Conservation (phyloP, 73 alveolate genomes). For the Paramecium biaurelia region DNA sequence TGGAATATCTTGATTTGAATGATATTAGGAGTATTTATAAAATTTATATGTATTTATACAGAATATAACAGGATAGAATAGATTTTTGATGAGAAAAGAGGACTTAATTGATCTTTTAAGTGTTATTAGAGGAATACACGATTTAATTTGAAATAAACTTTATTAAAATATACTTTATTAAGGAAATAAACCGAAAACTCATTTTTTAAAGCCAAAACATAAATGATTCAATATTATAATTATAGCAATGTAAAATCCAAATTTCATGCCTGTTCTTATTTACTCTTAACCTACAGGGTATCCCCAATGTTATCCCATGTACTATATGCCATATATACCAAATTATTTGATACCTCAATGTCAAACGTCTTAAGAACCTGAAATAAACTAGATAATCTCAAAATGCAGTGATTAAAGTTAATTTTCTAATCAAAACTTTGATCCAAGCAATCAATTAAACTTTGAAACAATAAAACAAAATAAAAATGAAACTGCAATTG, state of each 20-base stretch:
- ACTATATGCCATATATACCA: background rate
- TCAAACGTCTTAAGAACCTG: background rate
- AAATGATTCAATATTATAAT: background rate
- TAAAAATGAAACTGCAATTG: background rate
- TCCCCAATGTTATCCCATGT: constrained; percentile 6
- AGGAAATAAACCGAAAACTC: constrained; percentile 5
- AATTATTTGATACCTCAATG: background rate
- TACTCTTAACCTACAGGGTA: background rate
- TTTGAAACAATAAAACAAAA: background rate
- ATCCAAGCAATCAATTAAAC: background rate
- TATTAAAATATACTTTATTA: background rate
- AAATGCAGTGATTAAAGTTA: background rate
- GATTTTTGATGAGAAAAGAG: background rate
- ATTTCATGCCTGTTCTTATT: background rate
- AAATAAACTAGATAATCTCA: background rate
- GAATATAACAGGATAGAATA: background rate
- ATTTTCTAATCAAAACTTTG: background rate
- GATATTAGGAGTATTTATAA: background rate
- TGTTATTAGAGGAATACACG: background rate
- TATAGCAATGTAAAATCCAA: background rate
- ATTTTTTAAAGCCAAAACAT: constrained; percentile 22
- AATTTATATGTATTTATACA: background rate
- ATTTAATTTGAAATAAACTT: background rate
- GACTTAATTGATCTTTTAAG: background rate
- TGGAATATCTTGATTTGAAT: background rate